phyloP scores from a whole-genome alignment of 1,284 basidiomycete genomes.

The Ganoderma lingzhi region DNA sequence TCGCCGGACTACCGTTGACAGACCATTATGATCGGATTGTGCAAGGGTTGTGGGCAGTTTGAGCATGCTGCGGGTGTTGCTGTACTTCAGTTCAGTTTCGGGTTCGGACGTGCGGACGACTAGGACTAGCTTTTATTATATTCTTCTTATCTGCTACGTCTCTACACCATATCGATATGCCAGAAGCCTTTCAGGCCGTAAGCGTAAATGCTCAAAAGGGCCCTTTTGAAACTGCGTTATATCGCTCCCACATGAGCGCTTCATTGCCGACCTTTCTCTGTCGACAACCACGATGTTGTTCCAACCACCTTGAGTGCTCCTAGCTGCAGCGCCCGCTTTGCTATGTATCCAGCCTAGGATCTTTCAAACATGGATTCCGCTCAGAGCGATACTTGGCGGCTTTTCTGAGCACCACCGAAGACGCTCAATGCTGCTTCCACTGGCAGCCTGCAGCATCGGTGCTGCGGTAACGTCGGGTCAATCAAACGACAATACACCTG shows the following conservation, averaged over 20 bases:
- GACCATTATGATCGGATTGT: neutral
- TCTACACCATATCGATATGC: neutral
- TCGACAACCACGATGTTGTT: neutral
- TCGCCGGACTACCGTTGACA: neutral
- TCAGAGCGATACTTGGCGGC: neutral
- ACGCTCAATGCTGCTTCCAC: neutral
- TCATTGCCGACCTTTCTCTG: neutral
- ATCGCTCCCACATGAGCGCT: neutral
- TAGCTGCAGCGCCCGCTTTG: neutral
- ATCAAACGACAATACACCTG: neutral
- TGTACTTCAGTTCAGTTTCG: neutral
- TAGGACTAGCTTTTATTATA: neutral
- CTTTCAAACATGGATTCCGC: neutral
- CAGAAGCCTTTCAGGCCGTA: neutral
- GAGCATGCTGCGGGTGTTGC: too few relatives aligned
- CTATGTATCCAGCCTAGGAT: too few relatives aligned
- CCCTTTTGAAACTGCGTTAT: too few relatives aligned
- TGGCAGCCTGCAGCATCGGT: neutral
- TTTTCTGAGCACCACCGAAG: neutral
- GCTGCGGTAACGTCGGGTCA: constrained; percentile 5
- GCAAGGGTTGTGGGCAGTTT: neutral
- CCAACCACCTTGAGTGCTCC: neutral
- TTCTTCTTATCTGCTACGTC: neutral
- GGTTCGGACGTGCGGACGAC: neutral
- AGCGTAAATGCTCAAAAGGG: too few relatives aligned